Conservation (phyloP, 441 rosid species). For the Manihot esculenta region DNA sequence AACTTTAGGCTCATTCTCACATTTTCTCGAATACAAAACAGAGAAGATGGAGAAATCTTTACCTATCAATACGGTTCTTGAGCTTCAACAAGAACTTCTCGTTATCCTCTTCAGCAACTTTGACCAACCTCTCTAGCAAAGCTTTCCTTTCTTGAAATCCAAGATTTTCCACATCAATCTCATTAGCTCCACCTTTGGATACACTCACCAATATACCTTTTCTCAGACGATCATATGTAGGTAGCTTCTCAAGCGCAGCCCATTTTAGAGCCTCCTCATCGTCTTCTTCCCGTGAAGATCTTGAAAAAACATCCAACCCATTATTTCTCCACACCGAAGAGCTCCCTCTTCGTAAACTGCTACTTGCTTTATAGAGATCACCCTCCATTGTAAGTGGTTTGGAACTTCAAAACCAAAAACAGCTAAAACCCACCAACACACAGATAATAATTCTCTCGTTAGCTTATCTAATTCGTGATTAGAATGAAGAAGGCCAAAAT, state of each 20-base stretch:
- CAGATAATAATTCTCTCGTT: neutral
- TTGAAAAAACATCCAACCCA: neutral
- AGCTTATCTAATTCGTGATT: neutral
- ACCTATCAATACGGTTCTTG: conserved; percentile 29
- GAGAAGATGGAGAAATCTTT: neutral
- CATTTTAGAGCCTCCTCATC: conserved; percentile 34
- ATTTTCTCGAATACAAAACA: neutral
- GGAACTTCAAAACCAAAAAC: neutral
- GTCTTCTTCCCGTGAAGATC: neutral
- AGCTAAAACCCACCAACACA: neutral
- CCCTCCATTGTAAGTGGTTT: neutral
- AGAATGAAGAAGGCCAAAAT: neutral
- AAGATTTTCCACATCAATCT: conserved; percentile 25
- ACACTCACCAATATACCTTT: conserved; percentile 26
- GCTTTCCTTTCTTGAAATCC: conserved; percentile 23
- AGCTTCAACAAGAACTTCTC: conserved; percentile 28
- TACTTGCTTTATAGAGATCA: neutral
- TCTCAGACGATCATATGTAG: conserved; percentile 33
- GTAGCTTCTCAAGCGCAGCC: conserved; percentile 36
- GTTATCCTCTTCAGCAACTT: conserved; percentile 29
- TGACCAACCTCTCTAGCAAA: conserved; percentile 28
- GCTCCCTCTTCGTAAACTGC: conserved; percentile 3
- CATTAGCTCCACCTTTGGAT: conserved; percentile 11
- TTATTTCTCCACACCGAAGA: conserved; percentile 11
- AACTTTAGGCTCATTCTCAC: neutral